Percentiles rank a stretch among this genome's conserved stretches.
Conservation (phyloP, 148 eudicot species). For the Gaultheria prostrata region DNA sequence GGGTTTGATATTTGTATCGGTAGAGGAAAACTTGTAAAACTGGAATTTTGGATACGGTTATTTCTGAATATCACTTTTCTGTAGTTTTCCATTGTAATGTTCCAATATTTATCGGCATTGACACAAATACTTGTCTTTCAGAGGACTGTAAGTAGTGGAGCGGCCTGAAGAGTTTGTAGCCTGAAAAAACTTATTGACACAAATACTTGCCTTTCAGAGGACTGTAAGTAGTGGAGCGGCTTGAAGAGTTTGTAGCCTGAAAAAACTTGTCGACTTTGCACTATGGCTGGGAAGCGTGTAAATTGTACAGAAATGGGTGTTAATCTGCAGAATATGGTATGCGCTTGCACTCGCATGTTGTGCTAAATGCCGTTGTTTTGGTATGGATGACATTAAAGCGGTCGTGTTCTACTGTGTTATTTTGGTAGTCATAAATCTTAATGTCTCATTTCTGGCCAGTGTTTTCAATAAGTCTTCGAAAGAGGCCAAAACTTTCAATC, state of each 20-base stretch:
- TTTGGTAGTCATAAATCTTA: background rate
- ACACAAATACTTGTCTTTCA: background rate
- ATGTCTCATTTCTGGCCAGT: background rate
- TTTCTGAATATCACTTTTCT: background rate
- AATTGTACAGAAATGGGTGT: constrained; percentile 14
- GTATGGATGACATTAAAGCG: background rate
- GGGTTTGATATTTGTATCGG: background rate
- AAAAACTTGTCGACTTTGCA: constrained; percentile 23
- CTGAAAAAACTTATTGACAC: too few relatives aligned
- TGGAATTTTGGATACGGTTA: background rate
- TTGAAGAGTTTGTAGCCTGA: background rate
- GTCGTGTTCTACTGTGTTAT: background rate
- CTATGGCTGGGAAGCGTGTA: constrained; percentile 7
- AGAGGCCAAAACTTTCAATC: background rate
- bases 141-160: constrained; percentile 3
- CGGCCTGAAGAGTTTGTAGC: background rate
- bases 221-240: background rate
- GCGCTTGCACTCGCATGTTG: constrained; percentile 2
- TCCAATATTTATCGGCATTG: background rate
- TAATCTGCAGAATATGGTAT: constrained; percentile 22
- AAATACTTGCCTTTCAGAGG: background rate
- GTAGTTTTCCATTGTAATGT: background rate
- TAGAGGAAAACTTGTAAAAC: background rate
- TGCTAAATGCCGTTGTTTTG: background rate
- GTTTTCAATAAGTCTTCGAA: background rate